These are phyloP conservation scores for Alternaria ventricosa DNA, from an alignment of 2,329 filamentous ascomycete genomes.

Conservation along the genomic window DNA sequence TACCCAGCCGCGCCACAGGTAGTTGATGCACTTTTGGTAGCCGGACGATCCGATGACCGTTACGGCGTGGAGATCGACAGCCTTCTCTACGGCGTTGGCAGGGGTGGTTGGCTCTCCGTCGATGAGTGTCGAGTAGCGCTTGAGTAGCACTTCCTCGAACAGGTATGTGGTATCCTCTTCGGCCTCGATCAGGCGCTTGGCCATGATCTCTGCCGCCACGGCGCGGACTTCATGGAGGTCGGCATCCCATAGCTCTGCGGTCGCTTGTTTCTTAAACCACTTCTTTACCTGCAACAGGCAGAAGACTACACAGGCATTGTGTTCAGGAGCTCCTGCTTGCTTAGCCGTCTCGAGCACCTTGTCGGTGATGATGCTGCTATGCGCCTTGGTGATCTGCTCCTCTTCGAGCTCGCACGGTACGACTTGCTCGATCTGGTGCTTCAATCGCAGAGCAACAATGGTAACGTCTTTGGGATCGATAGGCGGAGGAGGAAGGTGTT, in stretches of 20 bases:
- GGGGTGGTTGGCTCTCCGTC: conserved; percentile 75
- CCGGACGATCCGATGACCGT: conserved; percentile 88
- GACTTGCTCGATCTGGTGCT: conserved; percentile 87
- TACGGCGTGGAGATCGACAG: conserved; percentile 90
- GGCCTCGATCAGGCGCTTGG: conserved; percentile 85
- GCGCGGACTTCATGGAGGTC: conserved; percentile 81
- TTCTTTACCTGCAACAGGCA: conserved; percentile 76
- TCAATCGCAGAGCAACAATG: conserved; percentile 85
- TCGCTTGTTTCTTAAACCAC: conserved; percentile 81
- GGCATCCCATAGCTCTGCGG: conserved; percentile 88
- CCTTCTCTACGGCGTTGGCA: conserved; percentile 88
- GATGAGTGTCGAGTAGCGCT: conserved; percentile 82
- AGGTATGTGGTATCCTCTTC: conserved; percentile 83
- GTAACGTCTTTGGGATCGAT: conserved; percentile 83
- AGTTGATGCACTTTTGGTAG: conserved; percentile 93
- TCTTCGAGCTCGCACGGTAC: conserved; percentile 90
- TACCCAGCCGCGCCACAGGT: conserved; percentile 95
- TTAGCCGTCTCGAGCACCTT: conserved; percentile 81
- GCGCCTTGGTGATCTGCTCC: conserved; percentile 74
- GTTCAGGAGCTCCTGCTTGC: conserved; percentile 77
- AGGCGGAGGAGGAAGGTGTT: conserved; percentile 67
- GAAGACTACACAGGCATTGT: conserved; percentile 82
- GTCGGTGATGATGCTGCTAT: conserved; percentile 83
- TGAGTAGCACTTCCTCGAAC: conserved; percentile 80
- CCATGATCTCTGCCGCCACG: conserved; percentile 86